A percentile compares a stretch with the other conserved stretches of the same genome.
These are phyloP conservation scores for Alternaria sp. DNA, from an alignment of 2,329 filamentous ascomycete species.

Conservation along the genomic window DNA sequence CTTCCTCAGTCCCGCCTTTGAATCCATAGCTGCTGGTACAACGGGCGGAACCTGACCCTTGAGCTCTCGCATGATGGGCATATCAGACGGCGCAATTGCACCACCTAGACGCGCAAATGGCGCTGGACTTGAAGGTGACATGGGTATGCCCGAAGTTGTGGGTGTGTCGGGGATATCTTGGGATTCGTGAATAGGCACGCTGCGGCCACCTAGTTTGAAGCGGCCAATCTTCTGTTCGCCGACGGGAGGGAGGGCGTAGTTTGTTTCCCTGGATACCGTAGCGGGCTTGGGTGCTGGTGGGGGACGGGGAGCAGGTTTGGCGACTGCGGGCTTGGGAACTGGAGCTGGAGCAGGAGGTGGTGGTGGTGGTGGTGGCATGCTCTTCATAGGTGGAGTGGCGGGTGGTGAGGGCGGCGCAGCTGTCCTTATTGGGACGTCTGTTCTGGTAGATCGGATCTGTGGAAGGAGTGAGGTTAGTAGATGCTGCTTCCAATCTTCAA, in stretches of 20 bases:
- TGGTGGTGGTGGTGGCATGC: conserved; percentile 7
- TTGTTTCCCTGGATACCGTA: conserved; percentile 13
- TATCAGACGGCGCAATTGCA: conserved; percentile 9
- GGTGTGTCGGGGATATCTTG: conserved; percentile 27
- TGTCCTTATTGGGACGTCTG: not conserved
- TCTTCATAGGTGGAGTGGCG: conserved; percentile 8
- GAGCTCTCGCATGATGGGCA: conserved; percentile 18
- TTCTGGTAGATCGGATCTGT: conserved; percentile 10
- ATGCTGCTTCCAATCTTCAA: not conserved
- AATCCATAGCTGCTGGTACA: conserved; percentile 5
- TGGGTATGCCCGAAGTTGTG: conserved; percentile 12
- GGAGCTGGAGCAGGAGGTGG: conserved; percentile 16
- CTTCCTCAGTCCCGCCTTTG: conserved; percentile 7
- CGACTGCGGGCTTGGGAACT: conserved; percentile 8
- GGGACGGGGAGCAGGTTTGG: conserved; percentile 12
- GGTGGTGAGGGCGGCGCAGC: conserved; percentile 12
- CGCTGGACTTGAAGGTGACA: conserved; percentile 15
- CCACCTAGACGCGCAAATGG: conserved; percentile 9
- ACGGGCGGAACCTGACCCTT: conserved; percentile 13
- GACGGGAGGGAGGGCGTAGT: conserved; percentile 28
- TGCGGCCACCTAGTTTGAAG: conserved; percentile 32
- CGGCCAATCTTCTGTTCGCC: conserved; percentile 31
- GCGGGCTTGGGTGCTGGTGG: conserved; percentile 16
- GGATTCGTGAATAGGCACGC: conserved; percentile 33
- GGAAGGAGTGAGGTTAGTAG: conserved; percentile 2